These are phyloP conservation scores for Thraustotheca clavata DNA, from an alignment of 352 stramenopile species.

Conservation along the genomic window DNA sequence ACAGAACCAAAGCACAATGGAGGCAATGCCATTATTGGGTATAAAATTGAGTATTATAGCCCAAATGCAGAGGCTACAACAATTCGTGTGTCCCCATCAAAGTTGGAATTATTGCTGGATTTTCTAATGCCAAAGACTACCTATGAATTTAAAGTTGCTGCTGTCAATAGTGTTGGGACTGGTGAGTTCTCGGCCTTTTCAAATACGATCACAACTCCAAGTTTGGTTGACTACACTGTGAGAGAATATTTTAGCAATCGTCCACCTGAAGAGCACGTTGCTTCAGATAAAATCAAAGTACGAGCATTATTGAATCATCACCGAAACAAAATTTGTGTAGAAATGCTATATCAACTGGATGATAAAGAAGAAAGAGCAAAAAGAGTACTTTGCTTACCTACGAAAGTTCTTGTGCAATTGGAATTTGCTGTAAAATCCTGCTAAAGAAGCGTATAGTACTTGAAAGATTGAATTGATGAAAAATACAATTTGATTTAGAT, in stretches of 20 bases:
- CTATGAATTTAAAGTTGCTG: conserved; percentile 48
- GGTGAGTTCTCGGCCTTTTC: conserved; percentile 33
- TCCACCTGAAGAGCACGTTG: conserved; percentile 40
- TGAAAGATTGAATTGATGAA: too few species aligned
- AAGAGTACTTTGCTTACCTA: background rate
- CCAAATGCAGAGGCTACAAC: conserved; percentile 25
- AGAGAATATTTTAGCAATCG: conserved; percentile 42
- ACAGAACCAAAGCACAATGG: conserved; percentile 38
- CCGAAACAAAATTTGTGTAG: background rate
- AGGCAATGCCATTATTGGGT: conserved; percentile 32
- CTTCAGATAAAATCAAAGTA: conserved; percentile 35
- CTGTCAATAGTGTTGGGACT: conserved; percentile 36
- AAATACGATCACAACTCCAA: conserved; percentile 34
- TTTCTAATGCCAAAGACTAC: conserved; percentile 45
- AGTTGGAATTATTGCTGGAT: conserved; percentile 29
- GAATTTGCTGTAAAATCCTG: conserved; percentile 20
- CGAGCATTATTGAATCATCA: background rate
- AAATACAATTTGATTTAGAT: too few species aligned
- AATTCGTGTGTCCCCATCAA: conserved; percentile 29
- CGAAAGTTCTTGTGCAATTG: background rate
- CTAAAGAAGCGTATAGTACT: background rate
- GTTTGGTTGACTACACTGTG: conserved; percentile 62
- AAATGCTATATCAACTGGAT: background rate
- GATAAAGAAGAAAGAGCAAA: background rate
- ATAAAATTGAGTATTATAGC: conserved; percentile 48